Conservation (phyloP, 2,329 filamentous ascomycete genomes). For the Niveomyces coronatus region DNA sequence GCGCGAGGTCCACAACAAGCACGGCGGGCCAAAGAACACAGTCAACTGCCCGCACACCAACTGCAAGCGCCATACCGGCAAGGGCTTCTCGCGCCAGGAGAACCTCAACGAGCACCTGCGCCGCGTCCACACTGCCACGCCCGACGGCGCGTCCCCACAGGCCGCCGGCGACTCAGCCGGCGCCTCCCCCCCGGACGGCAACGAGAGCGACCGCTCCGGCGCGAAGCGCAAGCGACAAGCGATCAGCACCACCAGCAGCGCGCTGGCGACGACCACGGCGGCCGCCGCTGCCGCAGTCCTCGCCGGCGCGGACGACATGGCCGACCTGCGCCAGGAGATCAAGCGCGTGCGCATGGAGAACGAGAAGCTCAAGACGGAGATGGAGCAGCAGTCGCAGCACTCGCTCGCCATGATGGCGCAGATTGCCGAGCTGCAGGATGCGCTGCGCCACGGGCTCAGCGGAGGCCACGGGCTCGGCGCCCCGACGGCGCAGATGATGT, state of each 20-base stretch:
- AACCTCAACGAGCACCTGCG: conserved; percentile 90
- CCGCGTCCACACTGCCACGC: conserved; percentile 67
- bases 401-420: conserved; percentile 38
- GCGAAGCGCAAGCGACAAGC: conserved; percentile 37
- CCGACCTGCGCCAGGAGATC: conserved; percentile 51
- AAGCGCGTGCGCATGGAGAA: conserved; percentile 59
- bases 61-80: conserved; percentile 81
- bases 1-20: conserved; percentile 85
- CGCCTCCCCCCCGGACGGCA: conserved; percentile 34
- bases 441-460: conserved; percentile 26
- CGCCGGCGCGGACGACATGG: conserved; percentile 32
- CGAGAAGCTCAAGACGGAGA: conserved; percentile 42
- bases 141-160: conserved; percentile 25
- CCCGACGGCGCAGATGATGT: conserved; percentile 33
- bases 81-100: conserved; percentile 86
- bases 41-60: conserved; percentile 77
- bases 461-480: conserved; percentile 23
- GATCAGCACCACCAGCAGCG: too few relatives aligned
- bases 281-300: conserved; percentile 18
- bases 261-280: too few relatives aligned
- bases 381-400: conserved; percentile 38
- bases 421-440: conserved; percentile 35
- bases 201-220: conserved; percentile 34
- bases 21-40: conserved; percentile 78
- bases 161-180: conserved; percentile 14